Percentiles rank a stretch among this genome's conserved stretches.
Conservation (phyloP, 441 rosid species). For the Kokia cookei region DNA sequence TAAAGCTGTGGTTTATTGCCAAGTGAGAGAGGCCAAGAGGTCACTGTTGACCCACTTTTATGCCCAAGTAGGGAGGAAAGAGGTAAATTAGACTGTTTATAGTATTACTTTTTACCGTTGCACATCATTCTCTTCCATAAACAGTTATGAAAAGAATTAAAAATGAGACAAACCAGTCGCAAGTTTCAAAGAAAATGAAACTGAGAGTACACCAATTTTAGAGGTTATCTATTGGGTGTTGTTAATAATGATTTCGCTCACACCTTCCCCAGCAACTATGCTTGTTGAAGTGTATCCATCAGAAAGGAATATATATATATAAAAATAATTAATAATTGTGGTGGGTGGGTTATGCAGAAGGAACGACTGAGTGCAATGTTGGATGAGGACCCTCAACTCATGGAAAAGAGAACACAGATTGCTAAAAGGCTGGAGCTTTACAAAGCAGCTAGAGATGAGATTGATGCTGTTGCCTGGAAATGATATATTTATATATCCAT, state of each 20-base stretch:
- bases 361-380: conserved; percentile 88
- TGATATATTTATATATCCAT: conserved; percentile 16
- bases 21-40: conserved; percentile 93
- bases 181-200: neutral
- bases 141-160: too few relatives aligned
- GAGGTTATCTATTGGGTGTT: neutral
- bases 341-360: conserved; percentile 41
- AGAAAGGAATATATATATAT: too few relatives aligned
- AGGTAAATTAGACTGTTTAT: conserved; percentile 60
- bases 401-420: conserved; percentile 71
- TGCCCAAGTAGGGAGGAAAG: conserved; percentile 82
- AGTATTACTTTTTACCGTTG: neutral
- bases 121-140: neutral
- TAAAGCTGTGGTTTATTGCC: conserved; percentile 97
- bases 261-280: neutral
- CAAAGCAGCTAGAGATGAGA: conserved; percentile 97
- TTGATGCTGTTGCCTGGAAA: conserved; percentile 94
- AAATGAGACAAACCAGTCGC: neutral
- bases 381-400: conserved; percentile 94
- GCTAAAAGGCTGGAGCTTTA: conserved; percentile 92
- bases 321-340: neutral
- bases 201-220: neutral
- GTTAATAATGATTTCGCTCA: neutral
- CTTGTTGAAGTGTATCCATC: neutral
- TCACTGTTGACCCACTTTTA: conserved; percentile 82